Evolutionary conservation across 1,139 yeast species (phyloP).

Genomic region (Taphrina populina): DNA sequence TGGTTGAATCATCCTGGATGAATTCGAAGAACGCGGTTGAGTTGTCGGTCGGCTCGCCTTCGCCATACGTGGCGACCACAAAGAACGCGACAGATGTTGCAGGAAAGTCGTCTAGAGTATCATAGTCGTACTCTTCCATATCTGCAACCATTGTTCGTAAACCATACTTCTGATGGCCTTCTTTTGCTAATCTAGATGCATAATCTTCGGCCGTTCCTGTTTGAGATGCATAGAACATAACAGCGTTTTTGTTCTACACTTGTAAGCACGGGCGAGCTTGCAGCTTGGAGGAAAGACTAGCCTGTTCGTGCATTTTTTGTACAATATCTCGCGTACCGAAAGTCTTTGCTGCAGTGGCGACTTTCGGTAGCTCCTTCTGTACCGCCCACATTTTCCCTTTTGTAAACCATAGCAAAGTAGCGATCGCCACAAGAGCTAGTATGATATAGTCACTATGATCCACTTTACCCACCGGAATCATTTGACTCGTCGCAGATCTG

Average conservation of each 20-base stretch:
- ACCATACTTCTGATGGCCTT: constrained; percentile 77
- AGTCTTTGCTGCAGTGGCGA: constrained; percentile 35
- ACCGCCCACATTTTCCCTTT: constrained; percentile 63
- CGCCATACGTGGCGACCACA: constrained; percentile 91
- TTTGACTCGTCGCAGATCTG: too few relatives aligned
- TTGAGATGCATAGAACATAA: constrained; percentile 91
- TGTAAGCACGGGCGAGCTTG: neutral
- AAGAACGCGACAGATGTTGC: constrained; percentile 63
- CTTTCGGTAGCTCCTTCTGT: constrained; percentile 58
- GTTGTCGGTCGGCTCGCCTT: constrained; percentile 96
- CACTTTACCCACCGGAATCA: constrained; percentile 6
- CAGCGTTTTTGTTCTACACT: constrained; percentile 59
- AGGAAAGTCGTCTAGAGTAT: constrained; percentile 61
- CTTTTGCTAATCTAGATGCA: constrained; percentile 85
- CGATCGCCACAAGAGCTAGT: constrained; percentile 62
- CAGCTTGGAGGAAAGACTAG: constrained; percentile 1
- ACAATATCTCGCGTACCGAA: constrained; percentile 50
- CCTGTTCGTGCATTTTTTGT: constrained; percentile 58
- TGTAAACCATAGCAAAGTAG: constrained; percentile 64
- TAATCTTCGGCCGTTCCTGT: constrained; percentile 99
- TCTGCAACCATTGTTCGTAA: constrained; percentile 84
- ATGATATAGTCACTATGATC: constrained; percentile 58
- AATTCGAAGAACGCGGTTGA: constrained; percentile 66
- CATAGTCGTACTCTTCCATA: constrained; percentile 82
- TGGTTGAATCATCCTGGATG: constrained; percentile 44